A percentile compares a stretch with the other conserved stretches of the same genome.
phyloP scores from a whole-genome alignment of 441 rosid genomes.

The Capsella rubella region DNA sequence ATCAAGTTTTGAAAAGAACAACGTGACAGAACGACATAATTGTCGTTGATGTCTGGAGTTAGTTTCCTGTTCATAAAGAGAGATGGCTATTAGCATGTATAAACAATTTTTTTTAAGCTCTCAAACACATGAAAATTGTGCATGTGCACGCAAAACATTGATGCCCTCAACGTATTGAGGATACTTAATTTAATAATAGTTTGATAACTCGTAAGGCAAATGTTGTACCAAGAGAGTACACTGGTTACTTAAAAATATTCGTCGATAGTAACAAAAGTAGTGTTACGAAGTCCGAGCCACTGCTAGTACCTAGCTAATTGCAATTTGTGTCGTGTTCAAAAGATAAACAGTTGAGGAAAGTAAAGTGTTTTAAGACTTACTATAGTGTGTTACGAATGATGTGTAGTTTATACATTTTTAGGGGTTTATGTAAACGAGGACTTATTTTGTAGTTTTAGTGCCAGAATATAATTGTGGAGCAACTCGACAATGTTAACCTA shows the following conservation, averaged over 20 bases:
- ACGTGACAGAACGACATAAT: constrained; percentile 15
- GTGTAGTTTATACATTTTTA: not conserved
- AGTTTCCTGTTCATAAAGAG: not conserved
- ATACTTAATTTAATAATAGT: constrained; percentile 13
- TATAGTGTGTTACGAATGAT: not conserved
- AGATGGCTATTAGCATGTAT: not conserved
- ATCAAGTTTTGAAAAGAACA: not conserved
- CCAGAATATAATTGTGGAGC: constrained; percentile 12
- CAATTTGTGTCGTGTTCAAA: constrained; percentile 34
- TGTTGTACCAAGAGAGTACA: constrained; percentile 21
- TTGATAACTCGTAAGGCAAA: constrained; percentile 19
- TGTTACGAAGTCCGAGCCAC: constrained; percentile 38
- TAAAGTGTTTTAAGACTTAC: constrained; percentile 12
- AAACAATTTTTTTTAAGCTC: not conserved
- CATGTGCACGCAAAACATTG: constrained; percentile 41
- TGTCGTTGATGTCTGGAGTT: constrained; percentile 18
- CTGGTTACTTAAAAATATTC: constrained; percentile 36
- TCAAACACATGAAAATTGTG: constrained; percentile 33
- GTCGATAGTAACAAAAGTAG: constrained; percentile 33
- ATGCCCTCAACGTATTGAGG: constrained; percentile 9
- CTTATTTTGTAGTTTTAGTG: constrained; percentile 26
- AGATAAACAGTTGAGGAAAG: constrained; percentile 26
- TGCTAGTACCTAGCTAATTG: constrained; percentile 41
- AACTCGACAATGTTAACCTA: constrained; percentile 34
- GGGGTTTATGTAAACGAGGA: constrained; percentile 39